A percentile compares a stretch with the other conserved stretches of the same genome.
Evolutionary conservation across 306 rosid genomes (phyloP).

Genomic region (barrel medic (Medicago truncatula)): DNA sequence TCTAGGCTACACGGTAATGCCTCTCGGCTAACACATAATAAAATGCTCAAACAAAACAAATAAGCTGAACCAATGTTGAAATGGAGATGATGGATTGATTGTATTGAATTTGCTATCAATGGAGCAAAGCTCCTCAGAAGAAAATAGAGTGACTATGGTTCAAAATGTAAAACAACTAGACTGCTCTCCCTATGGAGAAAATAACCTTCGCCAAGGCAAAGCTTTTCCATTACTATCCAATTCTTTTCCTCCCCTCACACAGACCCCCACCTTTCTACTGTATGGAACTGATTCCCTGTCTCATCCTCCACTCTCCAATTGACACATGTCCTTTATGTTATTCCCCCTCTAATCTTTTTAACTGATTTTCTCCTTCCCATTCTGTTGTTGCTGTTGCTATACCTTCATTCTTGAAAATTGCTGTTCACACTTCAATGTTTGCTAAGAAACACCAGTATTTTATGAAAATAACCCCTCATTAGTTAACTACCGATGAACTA

Average conservation of each 20-base stretch:
- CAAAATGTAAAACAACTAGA: neutral
- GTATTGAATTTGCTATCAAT: neutral
- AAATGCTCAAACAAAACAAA: neutral
- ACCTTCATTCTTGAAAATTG: neutral
- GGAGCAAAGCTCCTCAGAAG: neutral
- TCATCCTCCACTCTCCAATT: neutral
- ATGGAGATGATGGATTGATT: neutral
- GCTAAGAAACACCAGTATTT: no score
- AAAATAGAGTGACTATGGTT: constrained; percentile 8
- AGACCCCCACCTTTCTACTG: neutral
- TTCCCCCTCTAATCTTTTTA: neutral
- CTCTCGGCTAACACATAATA: neutral
- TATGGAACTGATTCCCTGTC: no score
- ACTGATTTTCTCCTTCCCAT: neutral
- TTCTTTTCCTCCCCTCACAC: neutral
- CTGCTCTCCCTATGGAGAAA: neutral
- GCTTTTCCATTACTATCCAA: constrained; percentile 6
- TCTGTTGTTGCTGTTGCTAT: neutral
- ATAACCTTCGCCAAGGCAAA: neutral
- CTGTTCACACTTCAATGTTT: no score
- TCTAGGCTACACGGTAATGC: neutral
- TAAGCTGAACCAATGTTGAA: neutral
- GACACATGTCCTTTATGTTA: neutral
- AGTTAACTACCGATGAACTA: no score
- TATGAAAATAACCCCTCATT: no score